Base-by-base conservation (phyloP, 1,284 basidiomycete genomes). In the Microbotryum intermedium region DNA sequence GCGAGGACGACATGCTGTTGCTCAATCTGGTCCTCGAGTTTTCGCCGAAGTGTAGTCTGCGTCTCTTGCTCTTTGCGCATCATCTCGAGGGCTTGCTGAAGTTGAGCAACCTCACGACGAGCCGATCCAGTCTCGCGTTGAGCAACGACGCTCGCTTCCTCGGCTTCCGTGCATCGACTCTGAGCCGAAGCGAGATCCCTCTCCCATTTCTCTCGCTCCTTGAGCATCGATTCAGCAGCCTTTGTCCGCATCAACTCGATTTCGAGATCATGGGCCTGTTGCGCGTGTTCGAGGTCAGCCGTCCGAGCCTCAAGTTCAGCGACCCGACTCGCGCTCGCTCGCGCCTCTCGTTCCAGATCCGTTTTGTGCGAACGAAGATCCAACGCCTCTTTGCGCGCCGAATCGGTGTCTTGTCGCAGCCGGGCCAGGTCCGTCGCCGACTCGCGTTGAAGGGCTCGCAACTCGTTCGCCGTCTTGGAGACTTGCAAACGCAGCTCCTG, bases 121-220 rank as follows among this genome's bases (percentile, higher is more conserved):
- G 86, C 83, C 11, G 84, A 79, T 7, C 82, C 83, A 71, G 88
- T 84, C 64, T 92, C 90, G 43, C 88, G 81, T 74, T 94, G 87
- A 50, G 89, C 81, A 65, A 88, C 83, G 6, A 94, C 79, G 6
- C 90, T 82, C 0, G 86, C 82, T 70, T 97, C 92, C 74, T 97
- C 92, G 58, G 91, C 86, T 62, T 87, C 85, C 60, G 87, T 83
- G 65, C 86, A 86, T 39, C 34, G 34, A 39, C 34, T 39, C 70
- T 88, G 88, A 42, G 81, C 78, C 69, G 88, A 84, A 0, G 80
- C 74, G 26, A 95, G 76, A 71, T 90, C 86, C 55, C 85, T 84
- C 68, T 94, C 89, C 50, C 90, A 77, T 43, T 76, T 79, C 85
- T 91, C 68, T 20, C 69, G 69, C 51, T 71, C 71, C 16, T 55